These are phyloP conservation scores for Neonothopanus nambi DNA, from an alignment of 1,284 basidiomycete genomes.

Conservation along the genomic window DNA sequence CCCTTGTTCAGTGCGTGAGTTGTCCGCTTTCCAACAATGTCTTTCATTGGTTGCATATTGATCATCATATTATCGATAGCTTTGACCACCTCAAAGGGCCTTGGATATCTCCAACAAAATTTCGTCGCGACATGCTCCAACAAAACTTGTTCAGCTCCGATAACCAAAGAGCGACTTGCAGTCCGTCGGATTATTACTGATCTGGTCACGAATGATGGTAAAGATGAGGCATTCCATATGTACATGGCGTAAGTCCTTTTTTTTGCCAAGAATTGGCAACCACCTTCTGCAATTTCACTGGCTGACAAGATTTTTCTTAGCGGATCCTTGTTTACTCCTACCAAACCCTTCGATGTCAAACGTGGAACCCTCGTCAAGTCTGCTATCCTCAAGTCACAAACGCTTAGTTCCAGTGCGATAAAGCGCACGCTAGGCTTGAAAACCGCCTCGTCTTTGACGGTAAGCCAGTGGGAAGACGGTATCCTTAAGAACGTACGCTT, in stretches of 20 bases:
- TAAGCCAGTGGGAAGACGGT: slow-evolving; percentile 3
- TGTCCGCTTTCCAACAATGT: too few relatives aligned
- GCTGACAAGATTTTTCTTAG: not conserved
- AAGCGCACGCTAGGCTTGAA: too few relatives aligned
- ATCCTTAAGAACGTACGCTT: slow-evolving; percentile 15
- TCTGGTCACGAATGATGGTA: slow-evolving; percentile 22
- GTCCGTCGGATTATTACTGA: slow-evolving; percentile 37
- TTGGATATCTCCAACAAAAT: slow-evolving; percentile 39
- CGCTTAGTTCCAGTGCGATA: slow-evolving; percentile 9
- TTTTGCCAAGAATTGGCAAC: not conserved
- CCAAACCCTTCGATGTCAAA: slow-evolving; percentile 13
- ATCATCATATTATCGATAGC: too few relatives aligned
- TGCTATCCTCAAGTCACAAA: too few relatives aligned
- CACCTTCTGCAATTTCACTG: not conserved
- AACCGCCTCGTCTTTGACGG: too few relatives aligned
- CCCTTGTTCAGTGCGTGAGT: too few relatives aligned
- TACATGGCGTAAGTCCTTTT: slow-evolving; percentile 30
- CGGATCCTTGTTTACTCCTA: slow-evolving; percentile 5
- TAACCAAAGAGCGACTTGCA: slow-evolving; percentile 36
- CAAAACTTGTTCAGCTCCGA: slow-evolving; percentile 25
- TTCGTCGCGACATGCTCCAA: slow-evolving; percentile 30
- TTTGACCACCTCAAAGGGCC: slow-evolving; percentile 20
- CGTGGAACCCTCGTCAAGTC: slow-evolving; percentile 1
- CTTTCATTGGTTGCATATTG: not conserved
- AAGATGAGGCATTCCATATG: not conserved